Conservation (phyloP, 371 early-diverging fungal genomes). For the Nematocida sp. region DNA sequence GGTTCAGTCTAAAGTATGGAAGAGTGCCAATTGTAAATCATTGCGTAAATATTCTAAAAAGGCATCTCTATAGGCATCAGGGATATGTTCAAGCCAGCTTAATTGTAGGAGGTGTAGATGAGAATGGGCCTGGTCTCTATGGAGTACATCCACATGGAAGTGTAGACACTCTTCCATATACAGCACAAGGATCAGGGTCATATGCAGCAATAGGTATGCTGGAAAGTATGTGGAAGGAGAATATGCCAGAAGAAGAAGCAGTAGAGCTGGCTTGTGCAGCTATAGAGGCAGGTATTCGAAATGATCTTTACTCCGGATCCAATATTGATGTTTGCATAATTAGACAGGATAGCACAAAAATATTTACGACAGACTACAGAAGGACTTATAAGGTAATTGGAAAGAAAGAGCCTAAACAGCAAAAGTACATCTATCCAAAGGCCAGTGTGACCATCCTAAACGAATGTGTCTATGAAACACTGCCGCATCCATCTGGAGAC, state of each 20-base stretch:
- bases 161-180: constrained; percentile 84
- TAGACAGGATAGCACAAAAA: constrained; percentile 3
- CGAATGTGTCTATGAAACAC: no score
- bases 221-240: constrained; percentile 75
- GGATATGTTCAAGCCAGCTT: constrained; percentile 92
- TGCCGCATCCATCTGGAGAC: no score
- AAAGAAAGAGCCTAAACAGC: constrained; percentile 31
- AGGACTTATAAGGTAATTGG: constrained; percentile 56
- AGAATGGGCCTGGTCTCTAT: constrained; percentile 79
- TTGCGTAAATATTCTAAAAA: constrained; percentile 69
- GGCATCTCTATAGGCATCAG: constrained; percentile 70
- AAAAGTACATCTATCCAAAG: constrained; percentile 29
- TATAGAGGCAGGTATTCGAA: constrained; percentile 93
- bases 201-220: constrained; percentile 92
- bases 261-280: constrained; percentile 82
- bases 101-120: constrained; percentile 88
- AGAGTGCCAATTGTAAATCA: constrained; percentile 78
- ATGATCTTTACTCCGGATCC: constrained; percentile 95
- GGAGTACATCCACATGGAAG: constrained; percentile 91
- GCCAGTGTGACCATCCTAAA: constrained; percentile 20
- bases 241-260: constrained; percentile 81
- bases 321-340: constrained; percentile 78
- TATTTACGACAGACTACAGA: constrained; percentile 27
- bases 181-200: constrained; percentile 93
- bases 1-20: constrained; percentile 79